Conservation (phyloP, 768 basidiomycete species). For the Trametopsis cervina region DNA sequence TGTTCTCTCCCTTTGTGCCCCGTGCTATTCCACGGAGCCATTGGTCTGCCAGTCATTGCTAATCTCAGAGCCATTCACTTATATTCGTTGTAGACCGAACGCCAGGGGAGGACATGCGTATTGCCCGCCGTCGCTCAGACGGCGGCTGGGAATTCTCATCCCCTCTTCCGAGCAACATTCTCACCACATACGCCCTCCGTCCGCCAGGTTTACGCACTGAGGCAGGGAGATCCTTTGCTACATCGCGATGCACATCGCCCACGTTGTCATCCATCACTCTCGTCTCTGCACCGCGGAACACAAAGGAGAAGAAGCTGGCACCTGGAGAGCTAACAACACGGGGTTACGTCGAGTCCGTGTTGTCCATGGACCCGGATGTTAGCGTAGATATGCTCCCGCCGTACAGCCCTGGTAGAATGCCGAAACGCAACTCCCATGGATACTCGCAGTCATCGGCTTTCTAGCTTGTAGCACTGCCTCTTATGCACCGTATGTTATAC, state of each 20-base stretch:
- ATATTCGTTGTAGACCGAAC: constrained; percentile 33
- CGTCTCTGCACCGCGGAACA: constrained; percentile 1
- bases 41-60: too few relatives aligned
- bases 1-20: not conserved
- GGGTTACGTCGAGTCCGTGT: constrained; percentile 10
- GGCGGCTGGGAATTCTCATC: constrained; percentile 51
- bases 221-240: too few relatives aligned
- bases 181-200: too few relatives aligned
- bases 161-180: constrained; percentile 11
- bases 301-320: constrained; percentile 7
- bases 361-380: constrained; percentile 7
- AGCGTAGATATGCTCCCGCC: too few relatives aligned
- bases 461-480: too few relatives aligned
- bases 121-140: constrained; percentile 43
- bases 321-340: constrained; percentile 5
- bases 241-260: not conserved
- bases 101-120: constrained; percentile 52
- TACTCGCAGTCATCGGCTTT: too few relatives aligned
- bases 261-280: constrained; percentile 2
- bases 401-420: too few relatives aligned
- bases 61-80: not conserved
- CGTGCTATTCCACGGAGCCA: not conserved
- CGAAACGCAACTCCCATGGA: too few relatives aligned
- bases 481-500: too few relatives aligned
- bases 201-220: not conserved